Conservation (phyloP, 139 green algal species). For the Picochlorum costavermella region DNA sequence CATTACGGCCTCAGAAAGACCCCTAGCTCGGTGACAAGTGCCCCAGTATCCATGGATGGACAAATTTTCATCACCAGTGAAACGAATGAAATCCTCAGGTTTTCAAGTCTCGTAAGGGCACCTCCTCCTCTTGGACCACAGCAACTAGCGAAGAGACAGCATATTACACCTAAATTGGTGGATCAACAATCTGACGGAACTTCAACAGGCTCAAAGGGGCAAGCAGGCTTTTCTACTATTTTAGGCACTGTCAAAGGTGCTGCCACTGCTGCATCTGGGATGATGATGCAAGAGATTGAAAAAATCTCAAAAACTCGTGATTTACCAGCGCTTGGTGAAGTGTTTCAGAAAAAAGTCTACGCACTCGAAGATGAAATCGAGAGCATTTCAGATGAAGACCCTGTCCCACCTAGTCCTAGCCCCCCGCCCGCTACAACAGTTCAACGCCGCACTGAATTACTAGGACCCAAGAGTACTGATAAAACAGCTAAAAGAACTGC, state of each 20-base stretch:
- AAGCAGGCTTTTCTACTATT: background rate
- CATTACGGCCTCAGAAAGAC: too few species aligned
- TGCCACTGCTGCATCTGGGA: conserved; percentile 4
- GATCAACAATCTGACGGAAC: too few species aligned
- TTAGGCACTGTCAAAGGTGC: conserved; percentile 7
- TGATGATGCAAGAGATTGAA: conserved; percentile 11
- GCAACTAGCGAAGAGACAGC: background rate
- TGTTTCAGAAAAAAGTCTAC: conserved; percentile 15
- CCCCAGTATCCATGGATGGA: too few species aligned
- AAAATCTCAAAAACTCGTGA: conserved; percentile 9
- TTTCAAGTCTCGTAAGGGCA: background rate
- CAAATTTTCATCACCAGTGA: too few species aligned
- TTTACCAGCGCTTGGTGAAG: conserved; percentile 9
- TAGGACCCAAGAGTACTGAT: too few species aligned
- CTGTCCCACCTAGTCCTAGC: background rate
- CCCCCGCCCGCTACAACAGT: too few species aligned
- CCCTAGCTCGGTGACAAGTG: too few species aligned
- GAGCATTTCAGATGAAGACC: conserved; percentile 17
- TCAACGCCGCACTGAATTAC: too few species aligned
- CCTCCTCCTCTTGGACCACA: background rate
- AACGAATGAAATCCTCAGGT: background rate
- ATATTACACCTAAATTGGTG: too few species aligned
- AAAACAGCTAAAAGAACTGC: conserved; percentile 19
- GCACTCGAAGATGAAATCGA: conserved; percentile 13
- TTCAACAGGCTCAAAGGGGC: too few species aligned